These are phyloP conservation scores for Plenodomus biglobosus DNA, from an alignment of 2,329 filamentous ascomycete genomes.

Conservation along the genomic window DNA sequence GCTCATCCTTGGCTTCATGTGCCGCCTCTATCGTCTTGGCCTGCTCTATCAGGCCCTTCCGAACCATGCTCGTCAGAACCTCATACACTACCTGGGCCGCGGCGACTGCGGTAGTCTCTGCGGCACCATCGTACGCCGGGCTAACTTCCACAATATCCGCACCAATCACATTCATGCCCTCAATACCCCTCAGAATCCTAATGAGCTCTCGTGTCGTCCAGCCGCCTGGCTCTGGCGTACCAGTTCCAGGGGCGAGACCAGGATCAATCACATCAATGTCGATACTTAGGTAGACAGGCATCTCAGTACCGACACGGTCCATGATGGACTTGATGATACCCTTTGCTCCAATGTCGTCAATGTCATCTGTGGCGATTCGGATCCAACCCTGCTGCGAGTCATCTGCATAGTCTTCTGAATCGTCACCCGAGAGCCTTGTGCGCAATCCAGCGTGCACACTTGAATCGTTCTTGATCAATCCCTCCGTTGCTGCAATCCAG, in stretches of 20 bases:
- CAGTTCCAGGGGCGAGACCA: constrained; percentile 72
- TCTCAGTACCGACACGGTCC: constrained; percentile 68
- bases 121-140: constrained; percentile 78
- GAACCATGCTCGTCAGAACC: constrained; percentile 76
- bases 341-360: constrained; percentile 75
- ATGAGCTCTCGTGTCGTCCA: constrained; percentile 91
- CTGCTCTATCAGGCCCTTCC: constrained; percentile 53
- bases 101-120: constrained; percentile 79
- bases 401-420: constrained; percentile 71
- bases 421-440: constrained; percentile 69
- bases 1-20: constrained; percentile 28
- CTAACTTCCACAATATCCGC: constrained; percentile 74
- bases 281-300: constrained; percentile 77
- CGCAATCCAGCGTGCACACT: constrained; percentile 83
- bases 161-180: constrained; percentile 76
- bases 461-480: constrained; percentile 71
- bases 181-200: constrained; percentile 76
- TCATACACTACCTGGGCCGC: constrained; percentile 84
- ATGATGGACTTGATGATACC: constrained; percentile 74
- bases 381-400: constrained; percentile 72
- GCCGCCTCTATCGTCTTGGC: constrained; percentile 26
- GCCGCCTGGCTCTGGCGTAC: constrained; percentile 85
- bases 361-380: constrained; percentile 79
- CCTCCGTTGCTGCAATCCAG: constrained; percentile 81
- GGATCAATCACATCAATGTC: constrained; percentile 84